phyloP scores from a whole-genome alignment of 345 rosid genomes.

The Psidium guajava region DNA sequence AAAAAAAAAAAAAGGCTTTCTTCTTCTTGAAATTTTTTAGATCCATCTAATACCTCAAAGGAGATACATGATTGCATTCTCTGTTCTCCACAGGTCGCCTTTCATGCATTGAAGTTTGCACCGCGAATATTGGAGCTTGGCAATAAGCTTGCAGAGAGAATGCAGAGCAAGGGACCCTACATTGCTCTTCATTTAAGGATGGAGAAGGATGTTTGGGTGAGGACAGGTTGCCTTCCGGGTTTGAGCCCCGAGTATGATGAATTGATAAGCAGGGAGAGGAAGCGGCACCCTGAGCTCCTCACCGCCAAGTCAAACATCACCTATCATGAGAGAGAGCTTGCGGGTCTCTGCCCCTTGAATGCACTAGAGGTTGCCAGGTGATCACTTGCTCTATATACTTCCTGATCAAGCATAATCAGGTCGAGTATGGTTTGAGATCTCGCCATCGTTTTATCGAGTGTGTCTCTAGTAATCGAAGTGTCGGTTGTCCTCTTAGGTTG shows the following conservation, averaged over 20 bases:
- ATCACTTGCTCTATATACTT: not conserved
- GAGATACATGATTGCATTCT: not conserved
- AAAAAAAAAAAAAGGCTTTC: not conserved
- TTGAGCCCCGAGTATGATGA: conserved; percentile 63
- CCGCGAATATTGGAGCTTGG: conserved; percentile 60
- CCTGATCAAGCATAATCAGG: not conserved
- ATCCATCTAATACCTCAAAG: not conserved
- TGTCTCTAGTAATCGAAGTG: too few species aligned
- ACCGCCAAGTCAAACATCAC: conserved; percentile 82
- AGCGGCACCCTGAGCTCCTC: conserved; percentile 74
- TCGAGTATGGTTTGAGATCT: not conserved
- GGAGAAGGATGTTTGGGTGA: conserved; percentile 98
- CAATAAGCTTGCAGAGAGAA: conserved; percentile 69
- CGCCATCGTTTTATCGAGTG: not conserved
- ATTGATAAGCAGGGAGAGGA: conserved; percentile 54
- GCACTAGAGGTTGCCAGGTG: conserved; percentile 83
- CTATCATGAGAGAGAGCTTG: conserved; percentile 56
- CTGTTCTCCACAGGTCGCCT: conserved; percentile 2
- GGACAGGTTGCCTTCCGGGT: conserved; percentile 95
- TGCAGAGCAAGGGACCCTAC: conserved; percentile 84
- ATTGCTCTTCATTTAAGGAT: conserved; percentile 85
- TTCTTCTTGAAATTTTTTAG: not conserved
- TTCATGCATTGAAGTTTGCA: conserved; percentile 54
- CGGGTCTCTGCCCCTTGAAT: conserved; percentile 90
- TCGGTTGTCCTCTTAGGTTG: conserved; percentile 32